Evolutionary conservation across 176 grass and related monocot genomes (phyloP).

Genomic region (Eragrostis curvula): DNA sequence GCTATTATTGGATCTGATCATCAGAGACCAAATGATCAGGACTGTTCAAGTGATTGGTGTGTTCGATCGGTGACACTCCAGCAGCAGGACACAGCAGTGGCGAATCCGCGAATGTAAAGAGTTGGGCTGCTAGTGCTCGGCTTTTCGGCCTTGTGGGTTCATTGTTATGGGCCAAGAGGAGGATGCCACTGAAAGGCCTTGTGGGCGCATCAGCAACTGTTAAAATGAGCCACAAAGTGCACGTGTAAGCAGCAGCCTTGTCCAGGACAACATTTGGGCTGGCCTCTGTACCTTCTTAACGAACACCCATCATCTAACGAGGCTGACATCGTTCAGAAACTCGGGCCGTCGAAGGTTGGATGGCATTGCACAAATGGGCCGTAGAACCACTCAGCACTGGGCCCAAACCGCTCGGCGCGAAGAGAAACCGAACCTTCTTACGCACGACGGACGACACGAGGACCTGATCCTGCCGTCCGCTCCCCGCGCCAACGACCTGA

Average conservation of each 20-base stretch:
- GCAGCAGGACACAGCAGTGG: no score
- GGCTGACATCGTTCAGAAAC: not conserved
- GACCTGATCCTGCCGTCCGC: not conserved
- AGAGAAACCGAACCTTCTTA: not conserved
- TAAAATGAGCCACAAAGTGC: no score
- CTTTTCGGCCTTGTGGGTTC: not conserved
- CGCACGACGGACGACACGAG: not conserved
- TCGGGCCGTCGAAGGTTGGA: no score
- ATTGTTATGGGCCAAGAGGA: not conserved
- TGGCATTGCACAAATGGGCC: not conserved
- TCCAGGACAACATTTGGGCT: no score
- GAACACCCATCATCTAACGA: not conserved
- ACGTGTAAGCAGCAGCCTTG: no score
- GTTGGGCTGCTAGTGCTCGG: not conserved
- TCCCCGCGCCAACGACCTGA: not conserved
- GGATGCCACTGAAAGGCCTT: no score
- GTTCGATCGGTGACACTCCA: no score
- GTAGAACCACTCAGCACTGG: not conserved
- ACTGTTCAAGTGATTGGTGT: no score
- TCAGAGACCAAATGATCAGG: no score
- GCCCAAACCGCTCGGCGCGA: not conserved
- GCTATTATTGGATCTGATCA: no score
- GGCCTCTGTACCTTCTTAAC: not conserved
- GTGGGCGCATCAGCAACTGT: no score
- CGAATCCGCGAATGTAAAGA: no score